Conservation (phyloP, 345 rosid species). For the Eucalyptus guilfoylei region DNA sequence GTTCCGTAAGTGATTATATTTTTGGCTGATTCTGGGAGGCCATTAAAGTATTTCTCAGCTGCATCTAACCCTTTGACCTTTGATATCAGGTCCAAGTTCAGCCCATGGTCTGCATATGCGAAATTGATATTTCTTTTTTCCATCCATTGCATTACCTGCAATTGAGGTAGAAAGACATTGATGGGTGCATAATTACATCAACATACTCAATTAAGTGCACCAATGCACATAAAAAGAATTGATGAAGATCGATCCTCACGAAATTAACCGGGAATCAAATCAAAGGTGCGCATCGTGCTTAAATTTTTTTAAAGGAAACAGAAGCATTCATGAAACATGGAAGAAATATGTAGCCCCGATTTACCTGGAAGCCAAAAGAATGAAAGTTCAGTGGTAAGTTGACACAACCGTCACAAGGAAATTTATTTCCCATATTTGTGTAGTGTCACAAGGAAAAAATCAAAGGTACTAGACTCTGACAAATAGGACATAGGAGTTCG, state of each 20-base stretch:
- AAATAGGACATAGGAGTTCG: neutral
- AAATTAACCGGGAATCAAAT: neutral
- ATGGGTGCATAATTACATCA: neutral
- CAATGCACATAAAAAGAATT: neutral
- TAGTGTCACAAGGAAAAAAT: neutral
- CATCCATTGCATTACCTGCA: constrained; percentile 79
- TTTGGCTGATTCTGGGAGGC: constrained; percentile 21
- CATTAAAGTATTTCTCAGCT: constrained; percentile 44
- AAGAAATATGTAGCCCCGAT: neutral
- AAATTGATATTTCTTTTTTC: constrained; percentile 41
- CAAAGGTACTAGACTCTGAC: neutral
- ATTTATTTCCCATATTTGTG: neutral
- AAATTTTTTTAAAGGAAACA: neutral
- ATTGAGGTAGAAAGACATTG: neutral
- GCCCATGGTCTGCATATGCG: constrained; percentile 26
- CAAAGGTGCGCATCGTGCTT: neutral
- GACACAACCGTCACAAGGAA: neutral
- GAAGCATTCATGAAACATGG: neutral
- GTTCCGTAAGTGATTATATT: constrained; percentile 30
- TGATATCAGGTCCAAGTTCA: constrained; percentile 47
- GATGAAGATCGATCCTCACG: neutral
- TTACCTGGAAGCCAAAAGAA: neutral
- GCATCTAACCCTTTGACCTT: constrained; percentile 44
- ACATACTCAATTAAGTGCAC: neutral
- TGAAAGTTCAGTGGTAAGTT: neutral